Evolutionary conservation across 2,329 filamentous ascomycete species (phyloP).

Genomic region (Lasiodiplodia sp.): DNA sequence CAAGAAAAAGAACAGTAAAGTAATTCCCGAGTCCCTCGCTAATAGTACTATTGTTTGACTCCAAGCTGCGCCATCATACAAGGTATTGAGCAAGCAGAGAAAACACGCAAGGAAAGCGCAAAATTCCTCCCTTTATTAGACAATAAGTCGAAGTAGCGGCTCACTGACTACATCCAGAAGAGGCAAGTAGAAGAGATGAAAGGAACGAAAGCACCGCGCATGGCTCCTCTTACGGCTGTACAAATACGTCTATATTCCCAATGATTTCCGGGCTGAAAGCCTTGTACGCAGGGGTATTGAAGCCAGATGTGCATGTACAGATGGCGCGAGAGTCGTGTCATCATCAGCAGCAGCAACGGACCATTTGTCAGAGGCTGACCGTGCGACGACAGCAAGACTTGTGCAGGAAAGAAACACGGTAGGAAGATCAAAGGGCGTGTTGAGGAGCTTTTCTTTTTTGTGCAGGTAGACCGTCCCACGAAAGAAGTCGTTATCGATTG

Average conservation of each 20-base stretch:
- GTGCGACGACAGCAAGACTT: conserved; percentile 13
- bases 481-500: conserved; percentile 23
- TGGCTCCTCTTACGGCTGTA: conserved; percentile 5
- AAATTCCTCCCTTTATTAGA: conserved; percentile 22
- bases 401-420: neutral
- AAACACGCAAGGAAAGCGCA: conserved; percentile 19
- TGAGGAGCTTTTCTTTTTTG: neutral
- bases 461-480: conserved; percentile 23
- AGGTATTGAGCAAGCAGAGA: conserved; percentile 25
- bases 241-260: conserved; percentile 19
- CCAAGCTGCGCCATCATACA: conserved; percentile 24
- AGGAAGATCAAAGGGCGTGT: neutral
- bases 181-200: conserved; percentile 4
- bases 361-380: conserved; percentile 13
- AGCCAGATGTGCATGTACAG: conserved; percentile 3
- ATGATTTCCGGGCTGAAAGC: conserved; percentile 6
- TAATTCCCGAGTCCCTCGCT: conserved; percentile 16
- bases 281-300: conserved; percentile 19
- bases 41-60: conserved; percentile 24
- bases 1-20: conserved; percentile 7
- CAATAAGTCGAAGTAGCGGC: conserved; percentile 16
- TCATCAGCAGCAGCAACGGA: conserved; percentile 19
- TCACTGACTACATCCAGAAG: conserved; percentile 10
- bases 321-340: conserved; percentile 20
- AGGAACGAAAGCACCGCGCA: conserved; percentile 11